phyloP scores from a whole-genome alignment of 208 protist species.

The Strigomonas culicis region DNA sequence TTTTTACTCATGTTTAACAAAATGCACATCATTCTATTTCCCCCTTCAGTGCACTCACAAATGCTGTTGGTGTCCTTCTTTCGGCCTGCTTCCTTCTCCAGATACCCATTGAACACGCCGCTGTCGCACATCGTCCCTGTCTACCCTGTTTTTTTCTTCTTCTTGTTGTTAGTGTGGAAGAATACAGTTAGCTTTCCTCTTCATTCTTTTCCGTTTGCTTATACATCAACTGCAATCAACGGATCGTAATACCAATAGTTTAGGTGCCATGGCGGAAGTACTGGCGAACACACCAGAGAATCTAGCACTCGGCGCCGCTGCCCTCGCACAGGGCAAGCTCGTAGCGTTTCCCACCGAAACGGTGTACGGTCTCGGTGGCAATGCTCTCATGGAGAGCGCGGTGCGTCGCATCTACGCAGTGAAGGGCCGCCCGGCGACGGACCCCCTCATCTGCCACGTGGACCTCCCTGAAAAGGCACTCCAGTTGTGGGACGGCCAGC shows the following conservation, averaged over 20 bases:
- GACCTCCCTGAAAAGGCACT: constrained; percentile 48
- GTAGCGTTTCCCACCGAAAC: constrained; percentile 98
- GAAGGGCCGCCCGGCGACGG: constrained; percentile 94
- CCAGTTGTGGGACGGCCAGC: constrained; percentile 54
- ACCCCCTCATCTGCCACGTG: constrained; percentile 97
- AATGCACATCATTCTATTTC: neutral
- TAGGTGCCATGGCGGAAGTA: constrained; percentile 27
- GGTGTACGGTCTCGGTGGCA: constrained; percentile 98
- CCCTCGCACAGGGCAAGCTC: constrained; percentile 54
- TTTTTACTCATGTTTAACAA: neutral
- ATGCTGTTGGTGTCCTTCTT: no score
- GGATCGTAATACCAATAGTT: no score
- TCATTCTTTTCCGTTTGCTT: constrained; percentile 15
- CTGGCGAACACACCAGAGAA: constrained; percentile 37
- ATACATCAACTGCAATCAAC: neutral
- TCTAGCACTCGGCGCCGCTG: constrained; percentile 43
- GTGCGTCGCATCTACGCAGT: constrained; percentile 92
- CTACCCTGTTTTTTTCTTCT: no score
- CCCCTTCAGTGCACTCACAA: no score
- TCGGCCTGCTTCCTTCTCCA: no score
- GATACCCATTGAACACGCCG: no score
- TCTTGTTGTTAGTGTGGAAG: neutral
- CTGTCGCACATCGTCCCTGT: no score
- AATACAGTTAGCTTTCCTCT: constrained; percentile 2
- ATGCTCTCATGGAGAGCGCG: constrained; percentile 86